Conservation (phyloP, 768 basidiomycete species). For the Pisolithus orientalis region DNA sequence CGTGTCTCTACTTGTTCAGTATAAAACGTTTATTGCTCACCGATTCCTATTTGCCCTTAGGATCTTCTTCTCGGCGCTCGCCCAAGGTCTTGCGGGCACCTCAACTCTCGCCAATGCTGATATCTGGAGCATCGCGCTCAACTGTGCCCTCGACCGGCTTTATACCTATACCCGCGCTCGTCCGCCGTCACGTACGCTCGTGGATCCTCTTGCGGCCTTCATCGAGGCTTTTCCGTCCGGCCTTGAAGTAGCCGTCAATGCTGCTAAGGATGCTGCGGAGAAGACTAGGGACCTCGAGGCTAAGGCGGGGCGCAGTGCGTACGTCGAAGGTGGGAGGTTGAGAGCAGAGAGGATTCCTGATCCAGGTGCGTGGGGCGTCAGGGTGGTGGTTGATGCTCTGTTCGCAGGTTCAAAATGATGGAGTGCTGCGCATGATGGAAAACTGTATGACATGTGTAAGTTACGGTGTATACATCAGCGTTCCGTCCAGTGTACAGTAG, state of each 20-base stretch:
- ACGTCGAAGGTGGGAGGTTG: slow-evolving; percentile 67
- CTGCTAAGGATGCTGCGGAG: slow-evolving; percentile 63
- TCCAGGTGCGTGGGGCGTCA: slow-evolving; percentile 91
- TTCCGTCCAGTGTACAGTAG: too few species aligned
- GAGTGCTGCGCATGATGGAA: too few species aligned
- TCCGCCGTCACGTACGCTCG: slow-evolving; percentile 82
- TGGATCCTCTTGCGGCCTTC: slow-evolving; percentile 88
- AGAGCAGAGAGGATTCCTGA: slow-evolving; percentile 63
- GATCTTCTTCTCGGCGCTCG: slow-evolving; percentile 87
- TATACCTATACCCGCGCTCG: slow-evolving; percentile 86
- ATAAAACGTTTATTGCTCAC: neutral
- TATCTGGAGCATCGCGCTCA: slow-evolving; percentile 58
- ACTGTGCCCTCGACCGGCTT: slow-evolving; percentile 50
- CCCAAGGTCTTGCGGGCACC: slow-evolving; percentile 56
- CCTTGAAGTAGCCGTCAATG: slow-evolving; percentile 48
- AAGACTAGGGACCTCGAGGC: slow-evolving; percentile 71
- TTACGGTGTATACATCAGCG: neutral
- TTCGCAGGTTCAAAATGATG: neutral
- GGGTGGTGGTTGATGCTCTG: slow-evolving; percentile 60
- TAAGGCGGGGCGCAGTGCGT: slow-evolving; percentile 84
- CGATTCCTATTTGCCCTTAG: slow-evolving; percentile 31
- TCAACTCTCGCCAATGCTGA: slow-evolving; percentile 31
- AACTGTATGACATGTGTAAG: too few species aligned
- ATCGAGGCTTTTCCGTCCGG: slow-evolving; percentile 33
- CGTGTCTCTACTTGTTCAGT: slow-evolving; percentile 23